A percentile compares a stretch with the other conserved stretches of the same genome.
phyloP scores from a whole-genome alignment of 768 basidiomycete genomes.

The Lanmaoa pseudosensibilis region DNA sequence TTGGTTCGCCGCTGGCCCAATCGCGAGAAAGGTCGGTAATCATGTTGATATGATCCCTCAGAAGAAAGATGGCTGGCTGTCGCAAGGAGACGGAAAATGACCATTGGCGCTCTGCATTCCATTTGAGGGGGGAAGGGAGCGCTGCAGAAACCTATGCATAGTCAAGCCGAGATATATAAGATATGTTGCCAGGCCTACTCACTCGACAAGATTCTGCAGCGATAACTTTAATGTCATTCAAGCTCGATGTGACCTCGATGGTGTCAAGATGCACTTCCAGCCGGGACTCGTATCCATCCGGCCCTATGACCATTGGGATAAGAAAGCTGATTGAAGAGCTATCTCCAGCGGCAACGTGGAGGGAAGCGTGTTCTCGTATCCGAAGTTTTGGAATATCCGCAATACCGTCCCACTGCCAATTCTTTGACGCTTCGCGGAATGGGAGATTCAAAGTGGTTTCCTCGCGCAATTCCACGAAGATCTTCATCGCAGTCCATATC shows the following conservation, averaged over 20 bases:
- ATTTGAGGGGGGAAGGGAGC: constrained; percentile 77
- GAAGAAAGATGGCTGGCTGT: constrained; percentile 70
- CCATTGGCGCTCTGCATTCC: constrained; percentile 85
- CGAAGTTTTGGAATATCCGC: constrained; percentile 48
- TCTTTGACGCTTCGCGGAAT: constrained; percentile 91
- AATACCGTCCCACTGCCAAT: constrained; percentile 90
- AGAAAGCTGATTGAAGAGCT: constrained; percentile 84
- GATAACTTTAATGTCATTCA: constrained; percentile 84
- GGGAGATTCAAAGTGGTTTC: constrained; percentile 81
- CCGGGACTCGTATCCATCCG: constrained; percentile 73
- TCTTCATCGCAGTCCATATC: constrained; percentile 76
- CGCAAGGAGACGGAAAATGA: constrained; percentile 67
- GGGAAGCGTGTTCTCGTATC: constrained; percentile 64
- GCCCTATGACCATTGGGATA: constrained; percentile 75
- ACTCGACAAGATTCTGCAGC: constrained; percentile 79
- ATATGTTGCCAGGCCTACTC: constrained; percentile 18
- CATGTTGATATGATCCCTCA: constrained; percentile 94
- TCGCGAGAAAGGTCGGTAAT: constrained; percentile 91
- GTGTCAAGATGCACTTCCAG: constrained; percentile 83
- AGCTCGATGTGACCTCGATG: constrained; percentile 74
- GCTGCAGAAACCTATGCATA: constrained; percentile 58
- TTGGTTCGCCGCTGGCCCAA: constrained; percentile 82
- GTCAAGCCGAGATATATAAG: constrained; percentile 2
- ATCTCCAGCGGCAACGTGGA: constrained; percentile 75
- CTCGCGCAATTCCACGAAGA: constrained; percentile 80